Evolutionary conservation across 345 rosid genomes (phyloP).

Genomic region (Geranium brycei): DNA sequence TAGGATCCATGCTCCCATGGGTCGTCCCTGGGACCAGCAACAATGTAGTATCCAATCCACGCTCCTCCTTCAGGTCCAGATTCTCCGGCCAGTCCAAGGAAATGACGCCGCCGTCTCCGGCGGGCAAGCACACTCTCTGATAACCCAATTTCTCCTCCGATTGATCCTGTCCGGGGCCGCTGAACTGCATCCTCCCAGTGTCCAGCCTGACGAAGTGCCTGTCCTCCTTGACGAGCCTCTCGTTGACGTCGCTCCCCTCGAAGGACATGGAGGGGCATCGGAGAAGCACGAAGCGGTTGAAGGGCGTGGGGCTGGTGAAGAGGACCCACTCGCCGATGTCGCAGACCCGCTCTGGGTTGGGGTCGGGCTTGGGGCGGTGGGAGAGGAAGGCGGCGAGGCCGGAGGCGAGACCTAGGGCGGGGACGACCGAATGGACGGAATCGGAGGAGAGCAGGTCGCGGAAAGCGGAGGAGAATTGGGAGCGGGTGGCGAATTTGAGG

Average conservation of each 20-base stretch:
- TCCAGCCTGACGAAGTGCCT: conserved; percentile 62
- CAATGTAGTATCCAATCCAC: conserved; percentile 71
- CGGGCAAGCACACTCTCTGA: conserved; percentile 54
- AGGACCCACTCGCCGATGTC: too few relatives aligned
- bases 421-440: conserved; percentile 2
- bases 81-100: conserved; percentile 84
- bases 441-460: conserved; percentile 1
- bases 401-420: conserved; percentile 45
- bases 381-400: conserved; percentile 24
- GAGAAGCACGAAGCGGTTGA: conserved; percentile 70
- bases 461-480: conserved; percentile 18
- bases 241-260: conserved; percentile 30
- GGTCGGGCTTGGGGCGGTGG: too few relatives aligned
- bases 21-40: conserved; percentile 71
- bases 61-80: conserved; percentile 64
- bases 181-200: conserved; percentile 39
- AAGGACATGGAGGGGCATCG: conserved; percentile 72
- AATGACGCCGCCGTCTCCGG: conserved; percentile 72
- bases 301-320: conserved; percentile 50
- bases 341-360: too few relatives aligned
- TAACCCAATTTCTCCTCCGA: conserved; percentile 37
- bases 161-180: conserved; percentile 2
- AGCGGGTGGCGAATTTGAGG: conserved; percentile 15
- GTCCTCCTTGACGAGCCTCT: conserved; percentile 65
- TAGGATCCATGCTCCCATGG: conserved; percentile 55